Percentiles rank a stretch among this genome's conserved stretches.
Conservation (phyloP, 1,284 basidiomycete species). For the Cutaneotrichosporon dermatis region DNA sequence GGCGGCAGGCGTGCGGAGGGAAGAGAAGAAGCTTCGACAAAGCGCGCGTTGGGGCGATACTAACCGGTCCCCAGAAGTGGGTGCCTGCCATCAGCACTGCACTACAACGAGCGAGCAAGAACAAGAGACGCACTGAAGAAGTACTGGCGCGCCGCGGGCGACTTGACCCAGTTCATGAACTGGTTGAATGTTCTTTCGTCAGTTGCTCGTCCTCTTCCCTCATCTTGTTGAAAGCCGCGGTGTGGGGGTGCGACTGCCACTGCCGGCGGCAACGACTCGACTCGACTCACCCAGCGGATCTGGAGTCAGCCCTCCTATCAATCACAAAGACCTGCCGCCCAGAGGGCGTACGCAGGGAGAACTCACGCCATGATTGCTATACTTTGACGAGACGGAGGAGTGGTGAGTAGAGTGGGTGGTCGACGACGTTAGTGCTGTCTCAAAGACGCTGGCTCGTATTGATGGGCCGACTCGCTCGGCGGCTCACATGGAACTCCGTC, state of each 20-base stretch:
- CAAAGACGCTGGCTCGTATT: too few species aligned
- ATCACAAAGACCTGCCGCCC: too few species aligned
- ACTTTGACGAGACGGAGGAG: too few species aligned
- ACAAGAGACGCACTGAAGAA: slow-evolving; percentile 74
- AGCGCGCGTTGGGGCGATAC: slow-evolving; percentile 30
- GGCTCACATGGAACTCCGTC: not conserved
- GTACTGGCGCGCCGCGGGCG: slow-evolving; percentile 82
- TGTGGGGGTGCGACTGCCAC: not conserved
- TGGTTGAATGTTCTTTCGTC: slow-evolving; percentile 39
- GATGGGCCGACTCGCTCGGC: too few species aligned
- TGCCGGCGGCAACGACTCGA: slow-evolving; percentile 1
- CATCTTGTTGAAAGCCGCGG: not conserved
- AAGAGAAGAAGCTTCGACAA: too few species aligned
- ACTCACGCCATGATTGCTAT: too few species aligned
- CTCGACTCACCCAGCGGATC: not conserved
- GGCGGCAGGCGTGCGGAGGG: too few species aligned
- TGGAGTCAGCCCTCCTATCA: not conserved
- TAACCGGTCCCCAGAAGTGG: slow-evolving; percentile 91
- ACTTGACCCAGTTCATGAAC: slow-evolving; percentile 78
- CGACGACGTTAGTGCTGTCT: too few species aligned
- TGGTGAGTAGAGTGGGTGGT: too few species aligned
- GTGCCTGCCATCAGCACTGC: slow-evolving; percentile 59
- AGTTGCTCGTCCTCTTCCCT: not conserved
- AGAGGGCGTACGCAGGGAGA: too few species aligned
- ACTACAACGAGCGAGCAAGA: not conserved